A percentile compares a stretch with the other conserved stretches of the same genome.
phyloP scores from a whole-genome alignment of 2,329 filamentous ascomycete species.

The Coniella lustricola region DNA sequence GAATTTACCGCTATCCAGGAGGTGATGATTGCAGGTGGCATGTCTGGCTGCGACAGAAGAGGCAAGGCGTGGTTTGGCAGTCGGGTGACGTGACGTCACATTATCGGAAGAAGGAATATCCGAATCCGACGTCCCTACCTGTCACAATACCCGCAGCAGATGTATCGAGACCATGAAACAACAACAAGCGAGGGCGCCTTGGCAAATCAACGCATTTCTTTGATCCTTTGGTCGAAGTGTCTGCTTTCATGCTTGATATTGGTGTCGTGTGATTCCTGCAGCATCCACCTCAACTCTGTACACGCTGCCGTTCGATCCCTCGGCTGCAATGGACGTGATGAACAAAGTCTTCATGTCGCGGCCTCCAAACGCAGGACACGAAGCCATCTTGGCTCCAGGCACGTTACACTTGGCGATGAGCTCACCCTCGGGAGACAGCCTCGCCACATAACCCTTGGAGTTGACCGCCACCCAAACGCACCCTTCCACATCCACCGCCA shows the following conservation, averaged over 20 bases:
- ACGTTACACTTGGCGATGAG: conserved; percentile 6
- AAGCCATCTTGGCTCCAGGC: conserved; percentile 16
- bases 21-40: no score
- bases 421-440: conserved; percentile 12
- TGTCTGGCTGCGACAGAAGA: no score
- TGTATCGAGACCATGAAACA: no score
- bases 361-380: conserved; percentile 16
- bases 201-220: no score
- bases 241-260: not conserved
- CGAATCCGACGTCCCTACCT: no score
- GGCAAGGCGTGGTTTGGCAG: not conserved
- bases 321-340: conserved; percentile 15
- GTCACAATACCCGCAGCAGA: no score
- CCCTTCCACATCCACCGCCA: conserved; percentile 13
- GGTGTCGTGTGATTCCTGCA: conserved; percentile 4
- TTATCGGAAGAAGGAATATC: no score
- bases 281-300: conserved; percentile 12
- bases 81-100: not conserved
- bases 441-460: conserved; percentile 16
- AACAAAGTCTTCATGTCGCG: conserved; percentile 15
- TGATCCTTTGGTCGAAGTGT: no score
- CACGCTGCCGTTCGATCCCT: conserved; percentile 15
- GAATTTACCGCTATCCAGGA: no score
- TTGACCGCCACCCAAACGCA: conserved; percentile 13
- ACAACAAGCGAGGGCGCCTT: no score